Evolutionary conservation across 345 rosid genomes (phyloP), one percentile per base, ranked within the genome.

Genomic region (Garcia nutans): DNA sequence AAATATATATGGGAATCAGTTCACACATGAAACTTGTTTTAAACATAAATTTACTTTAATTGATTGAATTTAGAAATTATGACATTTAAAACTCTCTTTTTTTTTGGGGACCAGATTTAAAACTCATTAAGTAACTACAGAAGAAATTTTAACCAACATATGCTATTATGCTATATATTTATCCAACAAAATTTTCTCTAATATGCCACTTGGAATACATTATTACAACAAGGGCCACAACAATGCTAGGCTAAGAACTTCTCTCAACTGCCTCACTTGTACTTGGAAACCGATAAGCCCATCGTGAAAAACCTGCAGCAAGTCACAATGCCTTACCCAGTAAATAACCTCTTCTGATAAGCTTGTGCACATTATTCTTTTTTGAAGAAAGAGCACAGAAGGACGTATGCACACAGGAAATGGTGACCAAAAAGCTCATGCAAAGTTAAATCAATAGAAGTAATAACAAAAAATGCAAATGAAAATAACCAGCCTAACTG

Each of bases 221-320:
- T 63, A n/a, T 13, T 20, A 31, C 17, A 44, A 8, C 41, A 7
- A 22, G 61, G 26, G 3, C 12, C 28, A 66, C 20, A 67, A 12
- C 33, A 72, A 2, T 6, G 16, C 6, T 37, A 37, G 5, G 59
- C 71, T 19, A 72, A 74, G 58, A 70, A 23, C 68, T 13, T 52
- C 84, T 62, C 63, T 61, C 84, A 61, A 86, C 82, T 13, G 82
- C 74, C 22, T 63, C 79, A 77, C 60, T 79, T 68, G 83, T 65
- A 41, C 41, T 68, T 23, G 98, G 98, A 74, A 90, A 93, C 73
- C 88, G 82, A 74, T 79, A 56, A 9, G 83, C 85, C 97, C 95
- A 90, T 41, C 89, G 81, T 33, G 87, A 82, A 69, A 87, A 86
- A 71, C 92, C 95, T 90, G 88, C 76, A 60, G 41, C 59, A 22